Base-by-base conservation (phyloP, 2,329 filamentous ascomycete species). In the Colletotrichum acutatum region DNA sequence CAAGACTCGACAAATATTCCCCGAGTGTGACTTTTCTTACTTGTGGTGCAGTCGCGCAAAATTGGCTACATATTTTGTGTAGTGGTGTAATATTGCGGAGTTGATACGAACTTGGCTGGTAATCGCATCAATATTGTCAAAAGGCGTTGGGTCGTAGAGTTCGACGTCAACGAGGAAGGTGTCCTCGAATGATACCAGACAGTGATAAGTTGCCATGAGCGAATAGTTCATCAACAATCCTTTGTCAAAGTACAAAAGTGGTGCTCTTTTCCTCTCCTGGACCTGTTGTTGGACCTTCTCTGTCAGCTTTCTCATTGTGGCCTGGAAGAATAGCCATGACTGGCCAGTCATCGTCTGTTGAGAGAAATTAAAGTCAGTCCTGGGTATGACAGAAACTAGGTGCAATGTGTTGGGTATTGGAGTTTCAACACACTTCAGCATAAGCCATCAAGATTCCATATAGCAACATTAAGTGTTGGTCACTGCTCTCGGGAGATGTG, bases 31-130 rank as follows among this genome's bases (percentile, higher is more conserved):
- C 26, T 24, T 54, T 7, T 2, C 54, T 61, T 8, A 70, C 70
- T 30, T 70, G 14, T 70, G 46, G 37, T 70, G 66, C 2, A 70
- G 19, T 14, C 46, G 34, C 12, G 60, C 60, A 61, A 72, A 72
- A 11, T 46, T 22, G 4, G 54, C 58, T 16, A 72, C 26, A 7
- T 54, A 72, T 22, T 28, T 70, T 46, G 28, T 59, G 46, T 56
- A 70, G 8, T 64, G 59, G 12, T 72, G 70, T 4, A 72, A 28
- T n/a, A 68, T 61, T 9, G 70, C 66, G 6, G 70, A 68, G 24
- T 72, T 70, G 16, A 57, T 24, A 11, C 70, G 70, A 9, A 65
- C 34, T 8, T 54, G 46, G 30, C 60, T 64, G 16, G 30, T 56
- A 19, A 28, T 28, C n/a, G 66, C 30, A 34, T 70, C 66, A 4